Evolutionary conservation across 2,329 filamentous ascomycete species (phyloP), one percentile per base, ranked within the genome.

Genomic region (Fusarium sp.): DNA sequence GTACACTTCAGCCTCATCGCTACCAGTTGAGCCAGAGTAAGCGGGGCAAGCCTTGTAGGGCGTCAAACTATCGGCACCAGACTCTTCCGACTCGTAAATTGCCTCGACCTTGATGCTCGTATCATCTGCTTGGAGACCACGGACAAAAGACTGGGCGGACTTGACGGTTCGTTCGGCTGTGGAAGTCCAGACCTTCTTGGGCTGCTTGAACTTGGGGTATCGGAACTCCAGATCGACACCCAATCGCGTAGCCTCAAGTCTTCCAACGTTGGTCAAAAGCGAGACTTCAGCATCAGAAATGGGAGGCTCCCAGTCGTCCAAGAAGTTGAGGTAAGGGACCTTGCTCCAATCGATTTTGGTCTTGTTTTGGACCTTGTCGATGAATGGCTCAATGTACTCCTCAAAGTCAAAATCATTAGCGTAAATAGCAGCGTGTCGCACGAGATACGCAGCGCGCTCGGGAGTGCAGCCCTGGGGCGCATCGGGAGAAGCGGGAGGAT

Each of bases 1-100:
- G 76, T 85, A 89, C 56, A 81, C 78, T 14, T 80, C 73, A 1
- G 85, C 85, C 78, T 91, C 85, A 6, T 89, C 81, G 71, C 86
- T 87, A 5, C 89, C 89, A 6, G 83, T 82, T 5, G 86, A 86
- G 3, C 84, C 84, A 46, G 85, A 88, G 78, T 91, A 92, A 15
- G 85, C 88, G 15, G 89, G 88, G 72, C 90, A 92, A 41, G 85
- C 85, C 76, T 88, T 87, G 79, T 92, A 91, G 0, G 90, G 89
- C 2, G 90, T 92, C 70, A 91, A 78, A 49, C 80, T 84, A 75
- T 91, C 83, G 12, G 89, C 90, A 20, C 89, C 89, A 5, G 85
- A 81, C 65, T 89, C 81, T 61, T 87, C 76, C 23, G 85, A 85
- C 77, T 91, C 89, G 67, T 85, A 85, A 55, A 91, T 81, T 70